Conservation (phyloP, 73 alveolate genomes). For the Chromera velia region DNA sequence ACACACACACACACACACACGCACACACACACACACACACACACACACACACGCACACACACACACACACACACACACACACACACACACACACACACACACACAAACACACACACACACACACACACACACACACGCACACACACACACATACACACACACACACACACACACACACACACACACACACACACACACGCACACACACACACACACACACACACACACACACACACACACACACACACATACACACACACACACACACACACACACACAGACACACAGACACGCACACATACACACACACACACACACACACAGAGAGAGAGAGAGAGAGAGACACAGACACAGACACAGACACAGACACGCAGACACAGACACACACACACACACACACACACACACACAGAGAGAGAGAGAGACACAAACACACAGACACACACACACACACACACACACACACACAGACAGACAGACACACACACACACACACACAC, state of each 20-base stretch:
- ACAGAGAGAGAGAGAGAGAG: not conserved
- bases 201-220: constrained; percentile 8
- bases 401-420: constrained; percentile 2
- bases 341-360: constrained; percentile 3
- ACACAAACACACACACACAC: no score
- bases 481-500: constrained; percentile 2
- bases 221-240: constrained; percentile 6
- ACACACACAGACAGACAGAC: no score
- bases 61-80: not conserved
- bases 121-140: constrained; percentile 3
- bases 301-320: constrained; percentile 3
- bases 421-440: constrained; percentile 1
- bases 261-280: constrained; percentile 1
- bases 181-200: constrained; percentile 9
- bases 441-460: constrained; percentile 4
- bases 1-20: constrained; percentile 8
- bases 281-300: not conserved
- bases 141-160: constrained; percentile 7
- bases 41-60: constrained; percentile 4
- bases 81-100: constrained; percentile 6
- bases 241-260: not conserved
- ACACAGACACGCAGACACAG: constrained; percentile 8
- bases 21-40: constrained; percentile 5
- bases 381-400: constrained; percentile 7
- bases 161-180: constrained; percentile 6